Evolutionary conservation across 371 early-diverging fungal species (phyloP), one percentile per base, ranked within the genome.

Genomic region (Mucor ambiguus): DNA sequence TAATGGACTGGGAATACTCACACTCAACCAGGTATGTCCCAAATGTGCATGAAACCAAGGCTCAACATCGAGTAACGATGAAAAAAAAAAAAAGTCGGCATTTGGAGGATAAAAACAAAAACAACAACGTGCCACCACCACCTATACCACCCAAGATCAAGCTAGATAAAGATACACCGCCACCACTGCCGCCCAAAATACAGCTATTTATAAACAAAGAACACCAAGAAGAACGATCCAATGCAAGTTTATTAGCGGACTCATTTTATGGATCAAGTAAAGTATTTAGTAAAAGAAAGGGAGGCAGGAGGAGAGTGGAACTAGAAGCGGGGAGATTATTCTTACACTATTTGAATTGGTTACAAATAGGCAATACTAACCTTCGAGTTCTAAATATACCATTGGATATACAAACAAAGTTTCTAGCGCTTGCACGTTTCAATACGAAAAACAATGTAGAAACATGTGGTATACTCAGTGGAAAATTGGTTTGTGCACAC

Each of bases 381-480:
- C 68, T 95, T 65, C 87, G 95, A n/a, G 84, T 73, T n/a, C 65
- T 95, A 33, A 78, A 83, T 48, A 73, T 95, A 12, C 94, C 95
- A 26, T 62, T 64, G 18, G 73, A 76, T 0, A 68, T 96, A 5
- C 72, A 89, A 30, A 74, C 86, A 11, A 74, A 76, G 18, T 96
- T 96, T 63, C 66, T 93, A 35, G 70, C 78, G 33, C 81, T 93
- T 57, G 96, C 96, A 5, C 75, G 75, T 9, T 54, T 63, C 8
- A 95, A 96, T 73, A 96, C 96, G 0, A 61, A 60, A 16, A 77
- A 78, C 32, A 95, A 94, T 65, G 69, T 95, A 12, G 96, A 96
- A 69, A 96, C 96, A 12, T 95, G 96, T 77, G 96, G 93, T 1
- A 88, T 96, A 14, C 79, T 96, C 18, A 90, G 89, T 67, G 96